Conservation (phyloP, 192 early-diverging fungal genomes). For the Coemansia sp. region DNA sequence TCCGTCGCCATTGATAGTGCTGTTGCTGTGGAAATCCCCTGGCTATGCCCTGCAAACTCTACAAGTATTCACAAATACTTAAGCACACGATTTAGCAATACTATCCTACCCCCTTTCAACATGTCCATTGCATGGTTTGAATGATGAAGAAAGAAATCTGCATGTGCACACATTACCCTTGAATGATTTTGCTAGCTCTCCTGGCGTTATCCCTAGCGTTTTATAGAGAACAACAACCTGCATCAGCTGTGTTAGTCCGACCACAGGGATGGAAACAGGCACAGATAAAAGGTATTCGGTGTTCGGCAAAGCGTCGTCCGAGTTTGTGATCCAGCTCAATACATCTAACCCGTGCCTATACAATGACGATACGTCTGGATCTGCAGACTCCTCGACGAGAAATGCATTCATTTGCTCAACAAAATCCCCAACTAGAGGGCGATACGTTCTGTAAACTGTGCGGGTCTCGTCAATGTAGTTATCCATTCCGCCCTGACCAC, state of each 20-base stretch:
- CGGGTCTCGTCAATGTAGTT: slow-evolving; percentile 92
- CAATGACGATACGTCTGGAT: slow-evolving; percentile 57
- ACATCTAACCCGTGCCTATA: slow-evolving; percentile 76
- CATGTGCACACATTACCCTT: slow-evolving; percentile 24
- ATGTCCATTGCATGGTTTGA: background rate
- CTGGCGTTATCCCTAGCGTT: slow-evolving; percentile 63
- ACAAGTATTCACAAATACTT: background rate
- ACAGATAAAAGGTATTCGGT: slow-evolving; percentile 75
- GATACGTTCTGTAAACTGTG: slow-evolving; percentile 72
- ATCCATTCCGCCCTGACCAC: slow-evolving; percentile 92
- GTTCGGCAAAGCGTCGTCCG: slow-evolving; percentile 65
- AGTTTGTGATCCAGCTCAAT: slow-evolving; percentile 74
- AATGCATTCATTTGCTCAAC: slow-evolving; percentile 70
- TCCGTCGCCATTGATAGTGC: slow-evolving; percentile 79
- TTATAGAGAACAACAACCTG: slow-evolving; percentile 84
- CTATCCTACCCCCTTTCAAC: background rate
- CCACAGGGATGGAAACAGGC: slow-evolving; percentile 81
- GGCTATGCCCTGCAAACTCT: slow-evolving; percentile 86
- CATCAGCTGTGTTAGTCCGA: slow-evolving; percentile 88
- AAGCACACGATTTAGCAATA: background rate
- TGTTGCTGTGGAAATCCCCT: slow-evolving; percentile 87
- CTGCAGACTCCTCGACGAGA: slow-evolving; percentile 57
- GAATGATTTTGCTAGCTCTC: slow-evolving; percentile 59
- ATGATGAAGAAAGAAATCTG: too few species aligned
- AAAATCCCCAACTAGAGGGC: slow-evolving; percentile 69